Evolutionary conservation across 768 basidiomycete species (phyloP), one percentile per base, ranked within the genome.

Genomic region (Boletus vermiculosoides): DNA sequence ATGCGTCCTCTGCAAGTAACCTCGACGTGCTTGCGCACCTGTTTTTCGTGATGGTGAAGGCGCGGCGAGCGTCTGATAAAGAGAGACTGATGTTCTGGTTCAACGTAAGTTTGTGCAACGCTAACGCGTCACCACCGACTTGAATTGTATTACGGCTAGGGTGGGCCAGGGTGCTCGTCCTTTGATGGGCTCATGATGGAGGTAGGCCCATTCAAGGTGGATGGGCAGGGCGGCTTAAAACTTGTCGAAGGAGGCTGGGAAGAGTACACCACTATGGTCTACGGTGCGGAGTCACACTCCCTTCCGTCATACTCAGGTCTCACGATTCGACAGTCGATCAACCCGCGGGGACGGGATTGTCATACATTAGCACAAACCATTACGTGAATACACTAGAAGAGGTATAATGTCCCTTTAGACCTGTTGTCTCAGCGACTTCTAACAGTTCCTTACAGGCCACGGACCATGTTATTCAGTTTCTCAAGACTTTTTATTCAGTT

Each of bases 111-210:
- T 18, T 30, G 18, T 40, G 25, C 20, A 23, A 11, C 6, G 6
- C 4, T 30, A 7, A 22, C 37, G n/a, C 18, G 4, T 57, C 41
- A 31, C 36, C 40, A 11, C 25, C 18, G 18, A 20, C 47, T 47
- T 60, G 45, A 51, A 39, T 28, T 18, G 12, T 39, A 37, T 50
- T 31, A 16, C 41, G 12, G 45, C 20, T 63, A 95, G 92, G 94
- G 94, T 20, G 96, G 96, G 1, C 96, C 96, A 20, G 97, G 97
- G 30, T 98, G 97, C 71, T 97, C 94, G 0, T 94, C 92, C 1
- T 98, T 98, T 68, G 96, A 98, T 65, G 96, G 96, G 3, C 80
- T 94, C 18, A 89, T 98, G 88, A 95, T 98, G 93, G 96, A 98
- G 65, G 80, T 95, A n/a, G 96, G 96, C 0, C 95, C 96, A 5